Conservation (phyloP, 805 yeast species). For the Schwanniomyces pseudopolymorphus region DNA sequence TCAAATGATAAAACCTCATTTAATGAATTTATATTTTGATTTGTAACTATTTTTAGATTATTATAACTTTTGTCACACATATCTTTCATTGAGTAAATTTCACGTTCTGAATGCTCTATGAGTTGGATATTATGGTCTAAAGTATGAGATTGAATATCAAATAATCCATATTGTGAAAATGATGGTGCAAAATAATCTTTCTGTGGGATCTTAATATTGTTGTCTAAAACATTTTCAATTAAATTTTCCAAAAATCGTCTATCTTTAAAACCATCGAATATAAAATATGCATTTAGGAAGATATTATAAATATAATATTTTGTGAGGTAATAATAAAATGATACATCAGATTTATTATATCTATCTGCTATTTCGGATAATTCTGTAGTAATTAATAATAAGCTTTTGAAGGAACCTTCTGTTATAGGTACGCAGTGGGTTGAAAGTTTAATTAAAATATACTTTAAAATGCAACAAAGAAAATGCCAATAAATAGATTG, state of each 20-base stretch:
- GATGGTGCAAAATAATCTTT: neutral
- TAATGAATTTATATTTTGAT: neutral
- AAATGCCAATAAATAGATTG: constrained; percentile 30
- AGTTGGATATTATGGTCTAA: neutral
- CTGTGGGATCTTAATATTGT: neutral
- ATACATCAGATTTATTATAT: constrained; percentile 2
- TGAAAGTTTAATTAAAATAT: constrained; percentile 13
- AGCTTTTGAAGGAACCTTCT: constrained; percentile 19
- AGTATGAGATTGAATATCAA: constrained; percentile 6
- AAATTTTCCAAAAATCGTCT: constrained; percentile 8
- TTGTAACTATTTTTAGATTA: neutral
- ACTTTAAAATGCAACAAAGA: constrained; percentile 21
- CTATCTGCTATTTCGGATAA: constrained; percentile 11
- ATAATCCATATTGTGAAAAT: constrained; percentile 6
- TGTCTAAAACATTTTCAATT: neutral
- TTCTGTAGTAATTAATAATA: constrained; percentile 23
- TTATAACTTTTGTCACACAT: neutral
- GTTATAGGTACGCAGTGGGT: constrained; percentile 18
- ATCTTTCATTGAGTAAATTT: neutral
- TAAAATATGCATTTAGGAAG: constrained; percentile 13
- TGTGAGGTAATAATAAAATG: constrained; percentile 5
- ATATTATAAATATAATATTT: constrained; percentile 12
- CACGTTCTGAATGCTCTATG: neutral
- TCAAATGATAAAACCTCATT: constrained; percentile 3
- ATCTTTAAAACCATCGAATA: constrained; percentile 39